These are phyloP conservation scores for Craterostigma plantagineum DNA, from an alignment of 257 asterid genomes.

Conservation along the genomic window DNA sequence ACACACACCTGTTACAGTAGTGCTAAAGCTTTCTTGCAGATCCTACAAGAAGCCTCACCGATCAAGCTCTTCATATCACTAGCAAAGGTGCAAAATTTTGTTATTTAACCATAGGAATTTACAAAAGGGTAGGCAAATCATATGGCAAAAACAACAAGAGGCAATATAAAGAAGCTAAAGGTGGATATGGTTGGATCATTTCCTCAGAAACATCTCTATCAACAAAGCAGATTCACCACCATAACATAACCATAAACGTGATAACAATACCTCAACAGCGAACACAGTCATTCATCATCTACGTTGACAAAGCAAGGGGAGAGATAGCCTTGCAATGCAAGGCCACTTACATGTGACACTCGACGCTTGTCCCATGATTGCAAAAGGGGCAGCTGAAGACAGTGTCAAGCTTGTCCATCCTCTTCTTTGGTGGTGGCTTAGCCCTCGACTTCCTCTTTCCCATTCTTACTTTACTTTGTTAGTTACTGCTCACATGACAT, in stretches of 20 bases:
- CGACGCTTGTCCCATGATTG: constrained; percentile 82
- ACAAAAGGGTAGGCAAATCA: not conserved
- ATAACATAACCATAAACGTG: too few relatives aligned
- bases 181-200: too few relatives aligned
- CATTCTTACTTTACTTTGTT: constrained; percentile 20
- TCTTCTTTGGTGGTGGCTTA: constrained; percentile 88
- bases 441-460: constrained; percentile 96
- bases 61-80: constrained; percentile 80
- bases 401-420: constrained; percentile 92
- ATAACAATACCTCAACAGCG: too few relatives aligned
- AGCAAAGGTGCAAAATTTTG: constrained; percentile 9
- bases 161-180: not conserved
- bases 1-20: constrained; percentile 36
- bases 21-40: constrained; percentile 92
- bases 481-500: too few relatives aligned
- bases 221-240: too few relatives aligned
- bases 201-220: too few relatives aligned
- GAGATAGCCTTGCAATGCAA: not conserved
- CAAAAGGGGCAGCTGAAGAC: constrained; percentile 95
- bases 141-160: not conserved
- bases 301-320: too few relatives aligned
- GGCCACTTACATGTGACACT: constrained; percentile 60
- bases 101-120: not conserved
- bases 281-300: too few relatives aligned
- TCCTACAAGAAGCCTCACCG: constrained; percentile 65